Evolutionary conservation across 306 rosid species (phyloP), one percentile per base, ranked within the genome.

Genomic region (Trifolium fragiferum): DNA sequence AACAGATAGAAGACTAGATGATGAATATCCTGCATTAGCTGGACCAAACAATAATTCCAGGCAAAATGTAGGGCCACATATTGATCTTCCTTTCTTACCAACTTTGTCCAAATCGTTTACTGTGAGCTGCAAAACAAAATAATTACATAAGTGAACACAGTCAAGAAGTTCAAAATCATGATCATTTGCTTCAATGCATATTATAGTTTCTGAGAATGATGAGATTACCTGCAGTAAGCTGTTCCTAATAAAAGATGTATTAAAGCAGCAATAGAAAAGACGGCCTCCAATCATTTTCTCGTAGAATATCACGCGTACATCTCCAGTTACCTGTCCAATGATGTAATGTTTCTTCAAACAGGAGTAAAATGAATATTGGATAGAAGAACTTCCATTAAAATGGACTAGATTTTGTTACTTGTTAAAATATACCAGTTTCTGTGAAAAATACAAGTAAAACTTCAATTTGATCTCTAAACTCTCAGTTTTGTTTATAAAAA

Each of bases 201-300:
- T 61, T 18, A 46, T 51, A 62, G 63, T 54, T 43, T 66, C 4
- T 46, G 32, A 55, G 62, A 78, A 73, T 21, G 61, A 76, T 60
- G 57, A 66, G 19, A 77, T 43, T 78, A 88, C 97, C 90, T 94
- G 96, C 62, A 95, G 80, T 80, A 95, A 81, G 89, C 99, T 82
- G 84, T 87, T 95, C 79, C 55, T 86, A 69, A 92, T 87, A 85
- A 95, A 95, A 72, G 96, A 84, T 60, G 99, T 87, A 73, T 95
- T 95, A 78, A 95, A 95, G 81, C 99, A 95, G 32, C 95, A 87
- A 75, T 92, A 95, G 85, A 95, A 95, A 74, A 90, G 96, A 41
- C 97, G 93, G 35, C 99, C 93, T 81, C 99, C 98, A 25, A 87
- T 84, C 90, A 87, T 87, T 81, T 95, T 95, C 82, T 90, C 88